Conservation (phyloP, 306 rosid genomes). For the Senna tora region DNA sequence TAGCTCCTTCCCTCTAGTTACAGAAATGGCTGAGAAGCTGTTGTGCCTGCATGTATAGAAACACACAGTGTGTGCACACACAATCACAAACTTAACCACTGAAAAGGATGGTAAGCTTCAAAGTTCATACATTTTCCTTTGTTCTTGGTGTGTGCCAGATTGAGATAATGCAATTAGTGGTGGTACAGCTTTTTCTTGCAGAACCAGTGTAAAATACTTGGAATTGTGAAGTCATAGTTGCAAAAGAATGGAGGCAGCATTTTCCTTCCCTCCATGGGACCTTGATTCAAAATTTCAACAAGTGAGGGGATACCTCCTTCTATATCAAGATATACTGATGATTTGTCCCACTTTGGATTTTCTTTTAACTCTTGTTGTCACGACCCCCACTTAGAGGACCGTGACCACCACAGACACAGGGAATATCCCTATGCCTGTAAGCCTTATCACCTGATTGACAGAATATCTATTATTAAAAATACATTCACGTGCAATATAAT, state of each 20-base stretch:
- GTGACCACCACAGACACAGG: too few relatives aligned
- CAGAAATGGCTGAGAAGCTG: constrained; percentile 95
- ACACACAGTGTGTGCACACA: background rate
- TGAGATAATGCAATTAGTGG: constrained; percentile 89
- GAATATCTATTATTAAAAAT: too few relatives aligned
- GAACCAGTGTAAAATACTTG: constrained; percentile 77
- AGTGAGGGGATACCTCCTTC: constrained; percentile 82
- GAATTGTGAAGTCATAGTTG: constrained; percentile 83
- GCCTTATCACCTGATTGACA: too few relatives aligned
- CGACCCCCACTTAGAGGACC: too few relatives aligned
- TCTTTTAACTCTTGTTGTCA: too few relatives aligned
- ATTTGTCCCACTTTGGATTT: too few relatives aligned
- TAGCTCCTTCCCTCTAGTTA: constrained; percentile 68
- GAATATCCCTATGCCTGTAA: too few relatives aligned
- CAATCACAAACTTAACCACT: constrained; percentile 8
- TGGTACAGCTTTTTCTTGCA: constrained; percentile 98
- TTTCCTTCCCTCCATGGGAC: constrained; percentile 90
- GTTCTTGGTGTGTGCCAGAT: constrained; percentile 89
- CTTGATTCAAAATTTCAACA: constrained; percentile 84
- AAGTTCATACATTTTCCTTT: constrained; percentile 78
- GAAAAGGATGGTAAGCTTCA: constrained; percentile 19
- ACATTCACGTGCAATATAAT: too few relatives aligned
- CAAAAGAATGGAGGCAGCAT: constrained; percentile 78
- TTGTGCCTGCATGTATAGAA: constrained; percentile 69
- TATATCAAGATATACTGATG: too few relatives aligned